A percentile compares a stretch with the other conserved stretches of the same genome.
Evolutionary conservation across 192 early-diverging fungal genomes (phyloP).

Genomic region (Oehlia diaphana): DNA sequence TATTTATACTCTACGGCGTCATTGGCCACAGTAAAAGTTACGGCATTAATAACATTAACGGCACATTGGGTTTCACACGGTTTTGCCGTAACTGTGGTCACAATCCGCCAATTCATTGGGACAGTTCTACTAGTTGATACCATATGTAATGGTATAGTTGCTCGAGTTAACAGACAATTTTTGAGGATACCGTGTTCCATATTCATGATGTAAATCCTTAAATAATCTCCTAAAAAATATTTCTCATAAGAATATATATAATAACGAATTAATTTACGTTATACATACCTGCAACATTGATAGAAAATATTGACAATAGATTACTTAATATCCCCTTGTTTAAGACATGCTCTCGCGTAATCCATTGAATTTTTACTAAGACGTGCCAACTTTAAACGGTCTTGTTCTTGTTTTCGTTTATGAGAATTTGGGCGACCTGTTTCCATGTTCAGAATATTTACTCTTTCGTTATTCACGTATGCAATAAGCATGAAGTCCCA

Average conservation of each 20-base stretch:
- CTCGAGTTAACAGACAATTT: constrained; percentile 13
- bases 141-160: constrained; percentile 16
- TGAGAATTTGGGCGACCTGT: constrained; percentile 3
- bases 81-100: too few species aligned
- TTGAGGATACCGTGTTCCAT: constrained; percentile 9
- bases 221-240: constrained; percentile 6
- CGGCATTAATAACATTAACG: too few species aligned
- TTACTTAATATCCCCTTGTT: background rate
- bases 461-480: constrained; percentile 4
- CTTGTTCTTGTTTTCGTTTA: constrained; percentile 8
- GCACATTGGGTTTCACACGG: too few species aligned
- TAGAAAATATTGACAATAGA: constrained; percentile 11
- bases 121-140: background rate
- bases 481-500: background rate
- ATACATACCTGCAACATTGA: constrained; percentile 12
- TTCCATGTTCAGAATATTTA: constrained; percentile 8
- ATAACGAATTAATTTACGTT: background rate
- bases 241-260: background rate
- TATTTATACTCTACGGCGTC: too few species aligned
- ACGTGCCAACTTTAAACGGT: constrained; percentile 7
- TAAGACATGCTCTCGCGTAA: background rate
- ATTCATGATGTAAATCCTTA: background rate
- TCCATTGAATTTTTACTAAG: constrained; percentile 13
- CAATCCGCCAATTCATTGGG: too few species aligned
- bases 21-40: too few species aligned